Base-by-base conservation (phyloP, 495 filamentous ascomycete genomes). In the Penicillium parvum region DNA sequence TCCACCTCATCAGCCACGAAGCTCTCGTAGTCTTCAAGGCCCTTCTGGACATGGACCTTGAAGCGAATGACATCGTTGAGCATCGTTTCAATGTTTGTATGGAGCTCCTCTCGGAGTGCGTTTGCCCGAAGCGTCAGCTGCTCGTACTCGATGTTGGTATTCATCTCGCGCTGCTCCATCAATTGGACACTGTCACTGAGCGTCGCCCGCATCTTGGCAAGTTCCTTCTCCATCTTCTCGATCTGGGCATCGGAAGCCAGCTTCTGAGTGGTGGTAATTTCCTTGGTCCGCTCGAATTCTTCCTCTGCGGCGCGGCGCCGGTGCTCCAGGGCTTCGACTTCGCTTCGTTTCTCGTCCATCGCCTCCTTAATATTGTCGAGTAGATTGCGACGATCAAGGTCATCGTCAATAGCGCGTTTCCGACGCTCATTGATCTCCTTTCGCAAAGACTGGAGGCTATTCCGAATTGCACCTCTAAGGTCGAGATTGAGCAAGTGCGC, bases 51-150 rank as follows among this genome's bases (percentile, higher is more conserved):
- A 59, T 96, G 92, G 42, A 97, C 83, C 70, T 98, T 98, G 82
- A 98, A 98, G 52, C 89, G 89, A 71, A 96, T 95, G 59, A 97
- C 83, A 56, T 96, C 90, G 67, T 96, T 94, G 50, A 98, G 68
- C 81, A 96, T 91, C 49, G 83, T 85, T 70, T 95, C 94, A 45
- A 95, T 86, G 61, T 95, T 92, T 9, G 90, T 94, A 57, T 98
- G 92, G 11, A 98, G 71, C 58, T 95, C 90, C 65, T 98, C 92
- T 22, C 92, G 82, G 19, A 96, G 75, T 2, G 86, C 69, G 55
- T 89, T 88, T 12, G 88, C 88, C 16, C 80, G 81, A 18, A 95
- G 77, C 5, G 82, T 90, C 7, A 97, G 66, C 57, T 95, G 91
- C 60, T 96, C 91, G 57, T 91, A 95, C 83, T 96, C 91, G 54